A percentile compares a stretch with the other conserved stretches of the same genome.
Conservation (phyloP, 495 filamentous ascomycete species). For the Aspergillus heteromorphus region DNA sequence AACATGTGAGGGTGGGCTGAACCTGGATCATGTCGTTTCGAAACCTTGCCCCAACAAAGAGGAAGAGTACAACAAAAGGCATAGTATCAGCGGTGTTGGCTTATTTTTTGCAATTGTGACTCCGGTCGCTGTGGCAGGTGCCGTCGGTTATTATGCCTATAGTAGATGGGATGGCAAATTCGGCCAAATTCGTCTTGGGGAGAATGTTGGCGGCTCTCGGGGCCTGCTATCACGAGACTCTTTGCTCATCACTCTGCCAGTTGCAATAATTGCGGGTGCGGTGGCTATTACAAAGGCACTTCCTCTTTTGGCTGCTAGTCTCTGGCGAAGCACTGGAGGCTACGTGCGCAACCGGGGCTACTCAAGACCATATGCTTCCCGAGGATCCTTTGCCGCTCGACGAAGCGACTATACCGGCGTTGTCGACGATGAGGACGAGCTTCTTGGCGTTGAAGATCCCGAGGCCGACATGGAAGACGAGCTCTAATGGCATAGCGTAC, state of each 20-base stretch:
- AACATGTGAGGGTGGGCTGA: conserved; percentile 70
- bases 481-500: conserved; percentile 36
- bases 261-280: conserved; percentile 69
- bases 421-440: conserved; percentile 87
- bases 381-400: conserved; percentile 79
- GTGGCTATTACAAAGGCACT: conserved; percentile 70
- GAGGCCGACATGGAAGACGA: conserved; percentile 94
- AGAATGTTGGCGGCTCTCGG: conserved; percentile 36
- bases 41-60: conserved; percentile 69
- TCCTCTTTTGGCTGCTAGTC: conserved; percentile 60
- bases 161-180: conserved; percentile 84
- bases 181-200: conserved; percentile 80
- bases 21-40: conserved; percentile 58
- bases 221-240: conserved; percentile 58
- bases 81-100: conserved; percentile 64
- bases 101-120: conserved; percentile 82
- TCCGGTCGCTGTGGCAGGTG: conserved; percentile 62
- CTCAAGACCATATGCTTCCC: conserved; percentile 68
- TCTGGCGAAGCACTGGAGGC: conserved; percentile 60
- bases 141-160: conserved; percentile 80
- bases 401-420: conserved; percentile 81
- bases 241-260: conserved; percentile 69
- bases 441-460: conserved; percentile 77
- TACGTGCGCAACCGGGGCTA: conserved; percentile 34
- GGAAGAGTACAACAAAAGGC: conserved; percentile 66